Base-by-base conservation (phyloP, 371 early-diverging fungal genomes). In the Smittium mucronatum region DNA sequence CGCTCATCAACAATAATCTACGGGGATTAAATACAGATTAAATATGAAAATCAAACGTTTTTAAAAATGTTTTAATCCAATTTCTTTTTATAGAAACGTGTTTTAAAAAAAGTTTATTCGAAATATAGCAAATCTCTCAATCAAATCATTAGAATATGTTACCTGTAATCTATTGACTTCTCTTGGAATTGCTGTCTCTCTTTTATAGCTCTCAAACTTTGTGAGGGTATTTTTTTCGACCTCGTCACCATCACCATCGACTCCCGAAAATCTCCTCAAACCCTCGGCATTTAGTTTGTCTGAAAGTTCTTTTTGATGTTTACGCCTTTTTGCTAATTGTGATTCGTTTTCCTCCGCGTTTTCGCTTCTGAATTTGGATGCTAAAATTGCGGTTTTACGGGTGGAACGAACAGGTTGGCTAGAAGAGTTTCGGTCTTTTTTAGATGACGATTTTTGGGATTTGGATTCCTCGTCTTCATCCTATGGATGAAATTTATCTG, bases 131-230 rank as follows among this genome's bases (percentile, higher is more conserved):
- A n/a, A n/a, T n/a, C n/a, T n/a, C n/a, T n/a, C n/a, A n/a, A n/a
- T n/a, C n/a, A n/a, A n/a, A n/a, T n/a, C n/a, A n/a, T n/a, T n/a
- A 47, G 21, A 47, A 47, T 21, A 21, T 11, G 21, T 47, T 47
- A 47, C 47, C 21, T 47, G 47, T 58, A 71, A 67, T 60, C 61
- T 64, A 34, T 70, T 71, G 58, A 67, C 76, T 36, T 82, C 76
- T 47, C 67, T 69, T 17, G 99, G 99, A 34, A 97, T 72, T 34
- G 86, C 85, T 0, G 88, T 82, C 63, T 95, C 97, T 61, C 92
- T 85, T 73, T 90, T 87, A 80, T 98, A 98, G 82, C 93, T 91
- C 76, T 97, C 97, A 78, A 93, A 96, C 74, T 88, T 87, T 60
- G 86, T 84, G 75, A 93, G 91, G 5, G 83, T 83, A 75, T 89